Percentiles rank a stretch among this genome's conserved stretches.
These are phyloP conservation scores for Pholiota adiposa DNA, from an alignment of 1,284 basidiomycete genomes.

Conservation along the genomic window DNA sequence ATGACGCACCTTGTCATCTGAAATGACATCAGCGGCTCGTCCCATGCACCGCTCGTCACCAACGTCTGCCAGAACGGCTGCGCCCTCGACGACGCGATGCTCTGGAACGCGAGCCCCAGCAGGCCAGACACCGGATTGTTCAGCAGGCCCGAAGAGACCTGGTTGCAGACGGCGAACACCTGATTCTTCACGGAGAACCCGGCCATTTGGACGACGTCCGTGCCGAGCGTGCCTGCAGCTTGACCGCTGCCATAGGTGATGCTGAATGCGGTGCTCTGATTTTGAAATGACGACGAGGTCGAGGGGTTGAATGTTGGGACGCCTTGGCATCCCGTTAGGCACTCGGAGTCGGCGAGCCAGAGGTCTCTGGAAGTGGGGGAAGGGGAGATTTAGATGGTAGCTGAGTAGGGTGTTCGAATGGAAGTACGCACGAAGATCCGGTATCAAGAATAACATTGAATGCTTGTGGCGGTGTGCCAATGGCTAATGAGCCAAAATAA, in stretches of 20 bases:
- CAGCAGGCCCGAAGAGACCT: conserved; percentile 50
- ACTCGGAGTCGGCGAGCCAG: conserved; percentile 71
- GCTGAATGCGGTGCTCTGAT: conserved; percentile 56
- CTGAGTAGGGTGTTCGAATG: neutral
- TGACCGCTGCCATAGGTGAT: conserved; percentile 86
- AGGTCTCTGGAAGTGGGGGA: conserved; percentile 56
- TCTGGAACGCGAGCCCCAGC: conserved; percentile 65
- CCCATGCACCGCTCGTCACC: conserved; percentile 61
- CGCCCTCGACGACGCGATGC: conserved; percentile 56
- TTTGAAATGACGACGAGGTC: conserved; percentile 57
- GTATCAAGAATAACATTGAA: conserved; percentile 82
- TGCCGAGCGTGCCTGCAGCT: conserved; percentile 70
- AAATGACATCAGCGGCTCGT: conserved; percentile 77
- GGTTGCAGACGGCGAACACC: conserved; percentile 62
- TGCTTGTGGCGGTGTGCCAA: conserved; percentile 67
- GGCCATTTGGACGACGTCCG: conserved; percentile 80
- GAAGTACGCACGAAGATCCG: conserved; percentile 56
- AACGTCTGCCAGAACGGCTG: conserved; percentile 78
- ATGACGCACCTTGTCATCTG: conserved; percentile 69
- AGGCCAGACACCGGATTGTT: conserved; percentile 63
- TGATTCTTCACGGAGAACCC: conserved; percentile 78
- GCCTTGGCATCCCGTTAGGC: conserved; percentile 46
- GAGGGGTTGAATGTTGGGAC: conserved; percentile 50
- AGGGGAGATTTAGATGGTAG: conserved; percentile 14
- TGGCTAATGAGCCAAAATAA: conserved; percentile 67